phyloP scores from a whole-genome alignment of 164 flowering plant species.

The Aristolochia contorta region DNA sequence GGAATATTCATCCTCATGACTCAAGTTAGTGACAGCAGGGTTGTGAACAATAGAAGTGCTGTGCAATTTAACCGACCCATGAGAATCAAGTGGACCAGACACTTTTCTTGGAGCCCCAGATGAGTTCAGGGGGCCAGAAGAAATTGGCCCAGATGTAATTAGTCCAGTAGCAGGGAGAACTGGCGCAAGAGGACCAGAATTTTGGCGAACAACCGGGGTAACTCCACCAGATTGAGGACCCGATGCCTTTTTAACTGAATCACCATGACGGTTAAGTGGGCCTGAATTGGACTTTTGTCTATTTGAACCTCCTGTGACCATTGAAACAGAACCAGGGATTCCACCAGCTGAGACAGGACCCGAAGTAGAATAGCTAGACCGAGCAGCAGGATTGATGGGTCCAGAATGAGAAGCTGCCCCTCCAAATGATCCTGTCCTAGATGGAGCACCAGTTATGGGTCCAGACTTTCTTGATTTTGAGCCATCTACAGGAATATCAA shows the following conservation, averaged over 20 bases:
- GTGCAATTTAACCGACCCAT: conserved; percentile 52
- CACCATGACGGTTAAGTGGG: conserved; percentile 81
- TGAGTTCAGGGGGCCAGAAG: conserved; percentile 82
- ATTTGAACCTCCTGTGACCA: conserved; percentile 30
- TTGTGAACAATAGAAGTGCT: conserved; percentile 51
- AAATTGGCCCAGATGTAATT: conserved; percentile 87
- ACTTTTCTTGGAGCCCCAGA: conserved; percentile 82
- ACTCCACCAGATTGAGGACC: conserved; percentile 90
- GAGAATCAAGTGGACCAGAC: conserved; percentile 73
- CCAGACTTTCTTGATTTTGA: conserved; percentile 92
- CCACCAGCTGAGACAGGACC: conserved; percentile 46
- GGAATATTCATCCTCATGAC: conserved; percentile 67
- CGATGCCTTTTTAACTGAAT: conserved; percentile 73
- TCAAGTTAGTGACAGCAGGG: conserved; percentile 79
- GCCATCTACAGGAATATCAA: conserved; percentile 78
- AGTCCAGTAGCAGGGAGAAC: conserved; percentile 86
- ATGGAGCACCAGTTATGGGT: conserved; percentile 63
- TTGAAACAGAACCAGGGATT: conserved; percentile 43
- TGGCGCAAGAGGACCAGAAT: conserved; percentile 79
- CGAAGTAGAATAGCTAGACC: conserved; percentile 43
- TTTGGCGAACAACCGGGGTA: conserved; percentile 59
- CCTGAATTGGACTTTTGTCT: conserved; percentile 84
- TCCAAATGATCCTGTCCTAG: conserved; percentile 85
- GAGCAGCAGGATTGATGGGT: conserved; percentile 52
- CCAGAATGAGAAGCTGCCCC: conserved; percentile 85